Evolutionary conservation across 106 monocot species (phyloP).

Genomic region (Dendrobium officinale): DNA sequence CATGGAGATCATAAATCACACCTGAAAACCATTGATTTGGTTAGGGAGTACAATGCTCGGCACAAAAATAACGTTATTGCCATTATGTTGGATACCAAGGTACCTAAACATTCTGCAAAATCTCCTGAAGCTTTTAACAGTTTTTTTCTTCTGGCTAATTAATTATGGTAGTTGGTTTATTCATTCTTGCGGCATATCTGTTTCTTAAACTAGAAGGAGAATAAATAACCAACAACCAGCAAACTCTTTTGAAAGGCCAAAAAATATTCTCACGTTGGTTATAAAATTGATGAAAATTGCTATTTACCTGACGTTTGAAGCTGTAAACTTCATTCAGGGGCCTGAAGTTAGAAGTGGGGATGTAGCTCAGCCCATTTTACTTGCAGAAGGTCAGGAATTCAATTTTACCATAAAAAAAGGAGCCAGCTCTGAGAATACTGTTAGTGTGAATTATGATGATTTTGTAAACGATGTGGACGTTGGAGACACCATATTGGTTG

Average conservation of each 20-base stretch:
- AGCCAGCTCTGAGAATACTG: constrained; percentile 41
- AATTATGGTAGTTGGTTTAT: not conserved
- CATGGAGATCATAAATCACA: constrained; percentile 63
- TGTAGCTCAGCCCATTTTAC: constrained; percentile 49
- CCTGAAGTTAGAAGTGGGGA: constrained; percentile 76
- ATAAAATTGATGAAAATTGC: not conserved
- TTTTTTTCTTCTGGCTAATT: not conserved
- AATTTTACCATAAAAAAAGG: constrained; percentile 61
- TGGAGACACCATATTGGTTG: constrained; percentile 63
- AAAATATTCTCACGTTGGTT: not conserved
- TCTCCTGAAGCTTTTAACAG: no score
- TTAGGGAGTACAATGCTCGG: constrained; percentile 58
- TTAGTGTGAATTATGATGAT: constrained; percentile 74
- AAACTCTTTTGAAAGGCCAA: not conserved
- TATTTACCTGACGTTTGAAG: not conserved
- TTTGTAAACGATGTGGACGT: constrained; percentile 65
- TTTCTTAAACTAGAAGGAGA: not conserved
- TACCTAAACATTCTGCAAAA: not conserved
- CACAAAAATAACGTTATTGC: constrained; percentile 14
- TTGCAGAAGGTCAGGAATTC: constrained; percentile 57
- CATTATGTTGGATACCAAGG: constrained; percentile 26
- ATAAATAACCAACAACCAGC: not conserved
- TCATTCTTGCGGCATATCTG: not conserved
- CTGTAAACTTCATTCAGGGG: constrained; percentile 31
- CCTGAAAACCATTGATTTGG: constrained; percentile 53